Evolutionary conservation across 1,139 yeast species (phyloP).

Genomic region (Candida glucosophila): DNA sequence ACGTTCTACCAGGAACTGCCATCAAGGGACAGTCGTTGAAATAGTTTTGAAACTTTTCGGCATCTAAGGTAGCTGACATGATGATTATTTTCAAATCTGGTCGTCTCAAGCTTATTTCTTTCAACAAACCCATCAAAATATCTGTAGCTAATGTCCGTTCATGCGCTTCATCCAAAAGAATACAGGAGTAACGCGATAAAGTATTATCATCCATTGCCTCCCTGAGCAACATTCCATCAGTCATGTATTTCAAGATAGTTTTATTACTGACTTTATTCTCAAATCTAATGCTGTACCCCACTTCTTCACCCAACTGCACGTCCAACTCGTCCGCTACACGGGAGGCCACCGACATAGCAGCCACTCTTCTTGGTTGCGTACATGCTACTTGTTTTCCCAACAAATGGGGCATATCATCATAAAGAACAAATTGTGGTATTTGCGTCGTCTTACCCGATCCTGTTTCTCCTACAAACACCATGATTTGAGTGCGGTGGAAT

Average conservation of each 20-base stretch:
- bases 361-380: constrained; percentile 97
- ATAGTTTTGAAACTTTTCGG: constrained; percentile 87
- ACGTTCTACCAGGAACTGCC: constrained; percentile 97
- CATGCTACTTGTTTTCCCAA: constrained; percentile 81
- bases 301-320: constrained; percentile 82
- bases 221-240: constrained; percentile 95
- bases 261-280: constrained; percentile 78
- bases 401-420: constrained; percentile 84
- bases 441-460: constrained; percentile 98
- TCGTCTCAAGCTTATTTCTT: constrained; percentile 71
- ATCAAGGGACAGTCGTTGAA: constrained; percentile 87
- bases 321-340: constrained; percentile 97
- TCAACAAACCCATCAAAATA: constrained; percentile 89
- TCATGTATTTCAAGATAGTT: constrained; percentile 90
- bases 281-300: constrained; percentile 88
- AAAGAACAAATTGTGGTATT: constrained; percentile 90
- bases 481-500: constrained; percentile 82
- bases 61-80: constrained; percentile 97
- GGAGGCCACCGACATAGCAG: constrained; percentile 95
- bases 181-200: constrained; percentile 72
- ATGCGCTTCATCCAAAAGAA: constrained; percentile 95
- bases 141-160: constrained; percentile 96
- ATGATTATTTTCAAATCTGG: constrained; percentile 85
- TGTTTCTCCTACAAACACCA: constrained; percentile 98
- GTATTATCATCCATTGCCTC: constrained; percentile 97